Evolutionary conservation across 2,329 filamentous ascomycete genomes (phyloP).

Genomic region (Aspergillus ochraceoroseus): DNA sequence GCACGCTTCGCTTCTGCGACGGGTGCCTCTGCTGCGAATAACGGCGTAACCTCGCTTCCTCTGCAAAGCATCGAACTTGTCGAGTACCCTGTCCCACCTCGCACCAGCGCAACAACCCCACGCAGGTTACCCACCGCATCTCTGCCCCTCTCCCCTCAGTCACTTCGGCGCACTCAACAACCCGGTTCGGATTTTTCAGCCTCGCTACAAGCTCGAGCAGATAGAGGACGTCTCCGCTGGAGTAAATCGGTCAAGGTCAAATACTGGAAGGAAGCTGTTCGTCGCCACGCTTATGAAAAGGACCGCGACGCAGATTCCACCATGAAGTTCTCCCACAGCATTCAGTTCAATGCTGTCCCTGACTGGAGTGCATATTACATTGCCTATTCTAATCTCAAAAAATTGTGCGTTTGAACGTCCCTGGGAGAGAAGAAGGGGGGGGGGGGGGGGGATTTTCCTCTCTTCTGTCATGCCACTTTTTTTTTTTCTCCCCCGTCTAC

Average conservation of each 20-base stretch:
- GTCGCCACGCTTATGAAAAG: conserved; percentile 18
- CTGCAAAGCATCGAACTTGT: conserved; percentile 34
- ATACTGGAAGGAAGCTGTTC: conserved; percentile 36
- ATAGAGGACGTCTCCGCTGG: conserved; percentile 5
- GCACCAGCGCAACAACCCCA: conserved; percentile 11
- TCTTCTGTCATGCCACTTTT: conserved; percentile 55
- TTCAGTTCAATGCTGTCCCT: conserved; percentile 99
- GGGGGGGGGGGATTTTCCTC: background rate
- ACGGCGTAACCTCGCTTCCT: conserved; percentile 18
- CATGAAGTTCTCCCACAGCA: conserved; percentile 99
- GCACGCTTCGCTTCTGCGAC: conserved; percentile 28
- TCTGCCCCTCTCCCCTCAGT: conserved; percentile 6
- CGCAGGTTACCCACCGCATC: conserved; percentile 1
- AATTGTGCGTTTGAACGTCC: conserved; percentile 71
- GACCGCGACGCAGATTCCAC: conserved; percentile 60
- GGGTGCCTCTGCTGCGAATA: conserved; percentile 20
- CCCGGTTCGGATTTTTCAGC: background rate
- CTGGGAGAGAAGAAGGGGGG: no score
- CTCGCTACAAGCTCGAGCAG: background rate
- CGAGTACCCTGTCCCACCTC: conserved; percentile 20
- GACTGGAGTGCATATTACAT: conserved; percentile 99
- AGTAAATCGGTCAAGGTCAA: conserved; percentile 22
- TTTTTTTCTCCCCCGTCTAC: conserved; percentile 7
- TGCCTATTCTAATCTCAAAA: conserved; percentile 97
- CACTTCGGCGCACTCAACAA: conserved; percentile 1